phyloP scores from a whole-genome alignment of 257 asterid genomes.

The Petunia secreta region DNA sequence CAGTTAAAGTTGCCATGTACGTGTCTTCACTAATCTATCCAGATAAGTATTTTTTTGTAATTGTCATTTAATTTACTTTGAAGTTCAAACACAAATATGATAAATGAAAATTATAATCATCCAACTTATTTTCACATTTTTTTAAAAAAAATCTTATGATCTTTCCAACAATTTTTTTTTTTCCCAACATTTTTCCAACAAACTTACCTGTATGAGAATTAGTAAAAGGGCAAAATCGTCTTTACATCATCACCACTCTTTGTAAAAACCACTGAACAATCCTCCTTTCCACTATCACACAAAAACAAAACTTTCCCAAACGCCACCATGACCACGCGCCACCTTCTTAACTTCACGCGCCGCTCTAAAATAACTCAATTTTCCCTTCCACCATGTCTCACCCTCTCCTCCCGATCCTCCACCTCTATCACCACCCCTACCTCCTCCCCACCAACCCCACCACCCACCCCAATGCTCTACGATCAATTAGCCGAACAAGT shows the following conservation, averaged over 20 bases:
- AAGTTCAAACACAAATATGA: too few species aligned
- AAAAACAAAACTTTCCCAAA: too few species aligned
- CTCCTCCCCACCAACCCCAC: slow-evolving; percentile 61
- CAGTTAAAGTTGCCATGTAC: too few species aligned
- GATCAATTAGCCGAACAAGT: slow-evolving; percentile 79
- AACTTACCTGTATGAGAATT: not conserved
- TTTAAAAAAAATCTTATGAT: too few species aligned
- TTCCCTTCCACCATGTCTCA: slow-evolving; percentile 30
- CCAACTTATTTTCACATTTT: too few species aligned
- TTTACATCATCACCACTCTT: not conserved
- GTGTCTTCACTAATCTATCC: too few species aligned
- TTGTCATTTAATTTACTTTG: too few species aligned
- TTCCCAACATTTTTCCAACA: not conserved
- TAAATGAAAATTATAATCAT: too few species aligned
- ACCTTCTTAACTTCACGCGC: slow-evolving; percentile 59
- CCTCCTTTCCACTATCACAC: not conserved
- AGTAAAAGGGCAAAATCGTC: slow-evolving; percentile 24
- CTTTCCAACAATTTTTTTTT: too few species aligned
- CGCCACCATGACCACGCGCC: slow-evolving; percentile 64
- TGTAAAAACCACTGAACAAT: not conserved
- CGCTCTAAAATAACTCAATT: slow-evolving; percentile 37
- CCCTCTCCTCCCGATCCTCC: slow-evolving; percentile 45
- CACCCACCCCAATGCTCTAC: slow-evolving; percentile 76
- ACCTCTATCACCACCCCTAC: slow-evolving; percentile 47
- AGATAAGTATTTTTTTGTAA: too few species aligned